A percentile compares a stretch with the other conserved stretches of the same genome.
Evolutionary conservation across 2,329 filamentous ascomycete genomes (phyloP).

Genomic region (Bretziella fagacearum): DNA sequence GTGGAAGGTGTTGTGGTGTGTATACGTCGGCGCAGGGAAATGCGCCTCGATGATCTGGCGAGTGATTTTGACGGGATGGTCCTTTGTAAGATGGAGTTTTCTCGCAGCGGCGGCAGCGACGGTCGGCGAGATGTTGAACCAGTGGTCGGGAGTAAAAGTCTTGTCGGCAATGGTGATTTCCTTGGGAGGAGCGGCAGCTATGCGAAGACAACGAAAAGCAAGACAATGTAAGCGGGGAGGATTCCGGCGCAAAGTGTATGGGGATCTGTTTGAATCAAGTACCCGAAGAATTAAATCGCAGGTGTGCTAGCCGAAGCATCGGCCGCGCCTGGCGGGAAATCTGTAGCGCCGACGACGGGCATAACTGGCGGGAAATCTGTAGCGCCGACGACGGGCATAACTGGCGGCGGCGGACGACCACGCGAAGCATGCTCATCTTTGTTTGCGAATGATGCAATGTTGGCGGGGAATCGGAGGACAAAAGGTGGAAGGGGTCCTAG

Average conservation of each 20-base stretch:
- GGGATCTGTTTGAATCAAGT: not conserved
- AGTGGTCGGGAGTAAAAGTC: slow-evolving; percentile 52
- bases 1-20: slow-evolving; percentile 59
- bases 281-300: slow-evolving; percentile 7
- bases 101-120: slow-evolving; percentile 61
- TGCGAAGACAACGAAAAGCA: not conserved
- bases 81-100: slow-evolving; percentile 71
- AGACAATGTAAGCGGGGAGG: slow-evolving; percentile 6
- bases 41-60: slow-evolving; percentile 80
- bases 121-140: slow-evolving; percentile 68
- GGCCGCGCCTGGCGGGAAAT: not conserved
- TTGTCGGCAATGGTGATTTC: slow-evolving; percentile 42
- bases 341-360: not conserved
- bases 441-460: too few species aligned
- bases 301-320: not conserved
- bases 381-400: not conserved
- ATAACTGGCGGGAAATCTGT: not conserved
- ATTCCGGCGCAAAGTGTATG: not conserved
- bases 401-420: not conserved
- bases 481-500: too few species aligned
- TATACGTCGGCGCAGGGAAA: slow-evolving; percentile 58
- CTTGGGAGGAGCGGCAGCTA: slow-evolving; percentile 14
- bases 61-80: slow-evolving; percentile 84
- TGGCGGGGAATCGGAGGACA: too few species aligned
- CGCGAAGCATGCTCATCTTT: slow-evolving; percentile 6